Conservation (phyloP, 108 stramenopile species). For the Nitzschia sp. region DNA sequence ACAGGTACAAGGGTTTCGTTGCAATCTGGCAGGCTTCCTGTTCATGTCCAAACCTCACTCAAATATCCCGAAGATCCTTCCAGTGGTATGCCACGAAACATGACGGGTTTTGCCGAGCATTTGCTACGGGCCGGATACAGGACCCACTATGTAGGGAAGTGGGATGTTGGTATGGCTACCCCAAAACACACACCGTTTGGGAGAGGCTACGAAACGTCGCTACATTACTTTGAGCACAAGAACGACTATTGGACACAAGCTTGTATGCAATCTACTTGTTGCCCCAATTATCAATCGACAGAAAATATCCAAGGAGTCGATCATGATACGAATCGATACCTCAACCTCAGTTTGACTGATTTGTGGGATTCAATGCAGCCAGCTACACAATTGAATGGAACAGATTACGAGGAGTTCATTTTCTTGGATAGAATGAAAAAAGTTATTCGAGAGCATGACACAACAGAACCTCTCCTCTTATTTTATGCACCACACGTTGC, state of each 20-base stretch:
- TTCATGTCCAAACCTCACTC: conserved; percentile 32
- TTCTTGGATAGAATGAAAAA: conserved; percentile 15
- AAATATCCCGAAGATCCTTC: conserved; percentile 28
- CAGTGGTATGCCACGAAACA: conserved; percentile 36
- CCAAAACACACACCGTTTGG: conserved; percentile 39
- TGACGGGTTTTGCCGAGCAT: conserved; percentile 37
- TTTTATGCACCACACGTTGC: conserved; percentile 35
- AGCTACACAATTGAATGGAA: conserved; percentile 20
- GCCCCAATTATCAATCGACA: background rate
- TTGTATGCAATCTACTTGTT: conserved; percentile 18
- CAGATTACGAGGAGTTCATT: conserved; percentile 26
- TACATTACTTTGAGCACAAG: conserved; percentile 39
- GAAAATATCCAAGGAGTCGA: background rate
- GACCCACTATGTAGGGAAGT: conserved; percentile 43
- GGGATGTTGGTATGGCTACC: conserved; percentile 59
- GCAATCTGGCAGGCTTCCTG: conserved; percentile 37
- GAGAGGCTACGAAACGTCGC: conserved; percentile 43
- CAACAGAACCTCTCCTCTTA: conserved; percentile 26
- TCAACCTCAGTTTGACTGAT: conserved; percentile 19
- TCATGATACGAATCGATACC: background rate
- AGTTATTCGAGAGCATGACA: conserved; percentile 18
- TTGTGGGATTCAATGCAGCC: conserved; percentile 27
- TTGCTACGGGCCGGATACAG: conserved; percentile 19
- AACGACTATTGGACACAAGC: conserved; percentile 42
- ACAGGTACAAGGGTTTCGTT: conserved; percentile 32